Conservation (phyloP, 495 filamentous ascomycete species). For the Penicillium cinerascens region DNA sequence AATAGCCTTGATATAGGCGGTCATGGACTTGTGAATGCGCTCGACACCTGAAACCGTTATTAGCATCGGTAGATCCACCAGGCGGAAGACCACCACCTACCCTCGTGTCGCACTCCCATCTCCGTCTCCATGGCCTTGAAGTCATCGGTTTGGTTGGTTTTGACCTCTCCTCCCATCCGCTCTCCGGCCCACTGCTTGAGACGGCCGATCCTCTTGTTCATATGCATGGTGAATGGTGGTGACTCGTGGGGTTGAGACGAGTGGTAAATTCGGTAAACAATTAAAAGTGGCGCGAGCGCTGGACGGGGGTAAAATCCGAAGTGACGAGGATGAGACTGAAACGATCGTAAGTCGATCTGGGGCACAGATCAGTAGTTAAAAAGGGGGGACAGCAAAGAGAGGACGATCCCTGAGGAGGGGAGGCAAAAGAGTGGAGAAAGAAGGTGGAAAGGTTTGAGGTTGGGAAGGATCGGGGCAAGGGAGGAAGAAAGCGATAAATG, state of each 20-base stretch:
- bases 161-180: conserved; percentile 91
- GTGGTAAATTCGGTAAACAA: neutral
- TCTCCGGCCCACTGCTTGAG: conserved; percentile 99
- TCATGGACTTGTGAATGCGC: conserved; percentile 86
- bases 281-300: conserved; percentile 2
- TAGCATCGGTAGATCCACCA: neutral
- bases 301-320: neutral
- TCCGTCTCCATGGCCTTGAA: conserved; percentile 92
- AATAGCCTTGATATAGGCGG: conserved; percentile 82
- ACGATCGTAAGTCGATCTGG: neutral
- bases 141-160: conserved; percentile 84
- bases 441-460: conserved; percentile 14
- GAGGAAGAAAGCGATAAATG: conserved; percentile 11
- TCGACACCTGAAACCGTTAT: conserved; percentile 66
- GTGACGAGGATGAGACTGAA: conserved; percentile 1
- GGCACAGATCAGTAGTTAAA: neutral
- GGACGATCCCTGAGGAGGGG: conserved; percentile 3
- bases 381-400: neutral
- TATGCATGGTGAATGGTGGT: conserved; percentile 61
- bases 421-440: neutral
- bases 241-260: neutral
- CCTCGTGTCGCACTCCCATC: conserved; percentile 88
- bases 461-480: conserved; percentile 8
- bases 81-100: conserved; percentile 39
- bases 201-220: conserved; percentile 94